phyloP scores from a whole-genome alignment of 2,329 filamentous ascomycete genomes.

The Aspergillus pseudoterreus region DNA sequence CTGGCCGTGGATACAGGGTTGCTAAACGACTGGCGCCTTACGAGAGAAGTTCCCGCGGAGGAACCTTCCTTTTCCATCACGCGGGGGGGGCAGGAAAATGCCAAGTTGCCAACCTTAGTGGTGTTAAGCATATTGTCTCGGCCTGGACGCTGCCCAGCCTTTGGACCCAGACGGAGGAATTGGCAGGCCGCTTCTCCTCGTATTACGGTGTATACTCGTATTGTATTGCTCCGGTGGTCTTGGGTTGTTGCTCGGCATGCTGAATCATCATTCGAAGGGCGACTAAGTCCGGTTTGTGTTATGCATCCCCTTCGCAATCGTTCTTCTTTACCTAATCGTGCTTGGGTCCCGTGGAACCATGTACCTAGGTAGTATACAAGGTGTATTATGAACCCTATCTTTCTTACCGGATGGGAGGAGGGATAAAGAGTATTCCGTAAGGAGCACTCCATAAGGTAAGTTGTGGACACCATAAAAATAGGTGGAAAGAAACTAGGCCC shows the following conservation, averaged over 20 bases:
- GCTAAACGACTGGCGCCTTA: not conserved
- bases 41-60: conserved; percentile 6
- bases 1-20: not conserved
- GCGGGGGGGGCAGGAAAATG: conserved; percentile 16
- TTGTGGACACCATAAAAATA: too few relatives aligned
- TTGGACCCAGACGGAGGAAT: not conserved
- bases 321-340: conserved; percentile 2
- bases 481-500: not conserved
- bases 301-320: not conserved
- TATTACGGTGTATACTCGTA: not conserved
- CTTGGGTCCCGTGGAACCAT: too few relatives aligned
- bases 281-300: not conserved
- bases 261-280: conserved; percentile 1
- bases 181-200: not conserved
- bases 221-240: not conserved
- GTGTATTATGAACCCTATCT: too few relatives aligned
- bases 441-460: not conserved
- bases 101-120: conserved; percentile 35
- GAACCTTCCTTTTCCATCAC: conserved; percentile 9
- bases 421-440: not conserved
- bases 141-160: conserved; percentile 20
- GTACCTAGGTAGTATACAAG: too few relatives aligned
- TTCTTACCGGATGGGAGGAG: not conserved
- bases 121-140: conserved; percentile 35
- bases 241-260: conserved; percentile 9